These are phyloP conservation scores for Globisporangium yorkense DNA, from an alignment of 352 stramenopile species.

Conservation along the genomic window DNA sequence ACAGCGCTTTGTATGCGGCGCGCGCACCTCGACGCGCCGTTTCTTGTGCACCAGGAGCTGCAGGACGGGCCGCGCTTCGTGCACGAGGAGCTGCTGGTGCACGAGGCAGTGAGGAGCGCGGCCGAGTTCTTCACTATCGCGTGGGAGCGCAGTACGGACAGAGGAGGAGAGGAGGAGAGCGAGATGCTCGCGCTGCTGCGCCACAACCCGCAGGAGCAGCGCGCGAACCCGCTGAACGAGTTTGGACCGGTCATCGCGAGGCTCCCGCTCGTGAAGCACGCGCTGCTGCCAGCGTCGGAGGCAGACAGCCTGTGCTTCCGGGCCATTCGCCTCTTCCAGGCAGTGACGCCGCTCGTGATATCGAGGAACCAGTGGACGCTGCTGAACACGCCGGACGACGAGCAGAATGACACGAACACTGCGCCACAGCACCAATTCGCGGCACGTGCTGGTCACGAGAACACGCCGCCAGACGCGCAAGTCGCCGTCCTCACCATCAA, in stretches of 20 bases:
- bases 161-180: too few species aligned
- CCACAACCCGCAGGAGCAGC: background rate
- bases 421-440: too few species aligned
- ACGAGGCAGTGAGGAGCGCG: background rate
- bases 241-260: background rate
- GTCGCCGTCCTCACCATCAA: background rate
- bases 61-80: background rate
- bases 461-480: background rate
- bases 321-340: background rate
- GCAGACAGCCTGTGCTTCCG: background rate
- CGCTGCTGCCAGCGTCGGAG: background rate
- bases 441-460: background rate
- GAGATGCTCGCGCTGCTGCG: background rate
- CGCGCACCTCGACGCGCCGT: background rate
- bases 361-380: background rate
- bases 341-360: background rate
- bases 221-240: background rate
- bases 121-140: background rate
- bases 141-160: background rate
- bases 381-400: background rate
- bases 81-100: background rate
- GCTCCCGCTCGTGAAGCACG: background rate
- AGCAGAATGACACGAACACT: too few species aligned
- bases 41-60: conserved; percentile 1
- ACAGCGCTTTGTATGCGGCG: background rate